Evolutionary conservation across 495 filamentous ascomycete genomes (phyloP).

Genomic region (Neurospora sp.): DNA sequence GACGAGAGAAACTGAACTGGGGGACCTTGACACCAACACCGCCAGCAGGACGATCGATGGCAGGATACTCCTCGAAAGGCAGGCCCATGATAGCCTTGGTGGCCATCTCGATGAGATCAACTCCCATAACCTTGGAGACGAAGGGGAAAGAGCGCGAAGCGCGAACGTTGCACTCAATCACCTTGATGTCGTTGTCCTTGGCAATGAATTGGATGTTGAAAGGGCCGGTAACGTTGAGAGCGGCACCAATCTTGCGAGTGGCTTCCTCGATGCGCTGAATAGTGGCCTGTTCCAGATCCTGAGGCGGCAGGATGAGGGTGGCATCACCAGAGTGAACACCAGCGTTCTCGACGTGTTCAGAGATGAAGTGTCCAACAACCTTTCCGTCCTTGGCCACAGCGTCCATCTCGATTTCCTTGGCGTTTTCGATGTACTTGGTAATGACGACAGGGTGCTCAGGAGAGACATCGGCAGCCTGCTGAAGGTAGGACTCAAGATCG

Average conservation of each 20-base stretch:
- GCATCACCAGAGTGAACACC: constrained; percentile 97
- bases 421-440: constrained; percentile 96
- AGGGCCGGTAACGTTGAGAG: constrained; percentile 91
- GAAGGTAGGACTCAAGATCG: constrained; percentile 80
- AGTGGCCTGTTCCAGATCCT: constrained; percentile 85
- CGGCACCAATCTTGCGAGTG: constrained; percentile 87
- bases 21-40: constrained; percentile 97
- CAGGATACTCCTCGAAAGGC: constrained; percentile 73
- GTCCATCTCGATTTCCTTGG: constrained; percentile 96
- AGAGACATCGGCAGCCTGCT: constrained; percentile 83
- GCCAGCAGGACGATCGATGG: constrained; percentile 59
- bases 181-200: constrained; percentile 99
- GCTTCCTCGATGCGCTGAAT: constrained; percentile 88
- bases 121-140: constrained; percentile 97
- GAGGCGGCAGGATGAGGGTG: constrained; percentile 84
- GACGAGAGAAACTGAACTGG: constrained; percentile 95
- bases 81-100: constrained; percentile 92
- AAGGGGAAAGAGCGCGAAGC: constrained; percentile 96
- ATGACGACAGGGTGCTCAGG: constrained; percentile 96
- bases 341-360: constrained; percentile 92
- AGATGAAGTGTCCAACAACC: constrained; percentile 85
- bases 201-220: constrained; percentile 99
- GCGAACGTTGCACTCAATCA: constrained; percentile 97
- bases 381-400: constrained; percentile 82
- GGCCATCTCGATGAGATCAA: constrained; percentile 96